Conservation (phyloP, 768 basidiomycete species). For the Suillus spraguei region DNA sequence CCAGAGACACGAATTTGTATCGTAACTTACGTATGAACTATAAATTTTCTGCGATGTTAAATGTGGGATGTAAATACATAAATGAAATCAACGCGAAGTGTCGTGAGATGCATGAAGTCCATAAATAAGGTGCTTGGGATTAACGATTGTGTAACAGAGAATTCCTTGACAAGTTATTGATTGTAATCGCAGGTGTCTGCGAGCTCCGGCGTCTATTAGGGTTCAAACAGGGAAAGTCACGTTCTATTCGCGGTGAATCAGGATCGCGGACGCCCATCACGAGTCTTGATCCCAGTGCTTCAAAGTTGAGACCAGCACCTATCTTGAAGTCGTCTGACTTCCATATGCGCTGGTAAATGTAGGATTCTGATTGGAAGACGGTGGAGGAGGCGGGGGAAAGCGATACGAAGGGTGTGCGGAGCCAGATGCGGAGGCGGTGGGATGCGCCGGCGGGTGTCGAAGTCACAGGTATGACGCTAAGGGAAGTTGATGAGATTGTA, state of each 20-base stretch:
- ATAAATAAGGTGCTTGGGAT: background rate
- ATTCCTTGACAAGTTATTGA: background rate
- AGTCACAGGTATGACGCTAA: conserved; percentile 54
- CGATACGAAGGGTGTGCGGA: conserved; percentile 47
- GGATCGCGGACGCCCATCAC: conserved; percentile 46
- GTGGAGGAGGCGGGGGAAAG: conserved; percentile 28
- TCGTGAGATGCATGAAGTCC: background rate
- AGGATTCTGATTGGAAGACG: conserved; percentile 48
- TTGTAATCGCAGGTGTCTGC: conserved; percentile 13
- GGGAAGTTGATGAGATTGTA: conserved; percentile 10
- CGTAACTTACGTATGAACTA: conserved; percentile 38
- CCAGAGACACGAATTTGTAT: conserved; percentile 28
- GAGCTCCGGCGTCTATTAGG: conserved; percentile 14
- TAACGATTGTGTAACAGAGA: conserved; percentile 14
- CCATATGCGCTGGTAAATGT: conserved; percentile 67
- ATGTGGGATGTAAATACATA: background rate
- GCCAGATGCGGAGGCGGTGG: conserved; percentile 67
- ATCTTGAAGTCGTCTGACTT: conserved; percentile 65
- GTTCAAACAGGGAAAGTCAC: conserved; percentile 9
- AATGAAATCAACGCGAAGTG: background rate
- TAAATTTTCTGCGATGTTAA: conserved; percentile 25
- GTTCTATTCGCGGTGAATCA: conserved; percentile 14
- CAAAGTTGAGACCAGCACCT: conserved; percentile 58
- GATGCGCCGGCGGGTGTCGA: conserved; percentile 59
- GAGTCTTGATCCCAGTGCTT: conserved; percentile 48